Evolutionary conservation across 371 early-diverging fungal genomes (phyloP).

Genomic region (Cokeromyces recurvatus): DNA sequence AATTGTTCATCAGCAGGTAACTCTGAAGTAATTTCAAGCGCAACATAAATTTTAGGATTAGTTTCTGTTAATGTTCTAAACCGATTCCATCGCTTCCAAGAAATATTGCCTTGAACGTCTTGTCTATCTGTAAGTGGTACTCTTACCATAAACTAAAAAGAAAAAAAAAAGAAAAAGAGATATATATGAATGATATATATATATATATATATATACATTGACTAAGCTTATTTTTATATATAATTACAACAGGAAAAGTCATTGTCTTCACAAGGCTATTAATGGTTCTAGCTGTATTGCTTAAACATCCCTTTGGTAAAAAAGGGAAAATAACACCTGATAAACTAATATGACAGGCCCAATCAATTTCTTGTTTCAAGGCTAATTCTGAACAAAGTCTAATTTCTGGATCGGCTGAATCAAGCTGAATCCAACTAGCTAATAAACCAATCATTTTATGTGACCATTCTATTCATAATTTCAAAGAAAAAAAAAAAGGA

Average conservation of each 20-base stretch:
- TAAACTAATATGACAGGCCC: slow-evolving; percentile 71
- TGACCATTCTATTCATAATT: slow-evolving; percentile 32
- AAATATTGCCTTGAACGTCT: slow-evolving; percentile 28
- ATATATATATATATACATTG: no score
- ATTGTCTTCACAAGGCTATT: slow-evolving; percentile 37
- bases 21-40: slow-evolving; percentile 62
- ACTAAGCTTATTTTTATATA: no score
- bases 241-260: no score
- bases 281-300: slow-evolving; percentile 59
- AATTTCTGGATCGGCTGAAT: slow-evolving; percentile 43
- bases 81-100: slow-evolving; percentile 66
- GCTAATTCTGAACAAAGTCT: slow-evolving; percentile 61
- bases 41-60: slow-evolving; percentile 47
- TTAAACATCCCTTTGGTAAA: slow-evolving; percentile 23
- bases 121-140: slow-evolving; percentile 32
- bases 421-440: slow-evolving; percentile 60
- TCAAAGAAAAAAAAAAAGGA: slow-evolving; percentile 2
- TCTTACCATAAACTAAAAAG: slow-evolving; percentile 33
- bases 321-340: slow-evolving; percentile 54
- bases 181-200: no score
- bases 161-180: no score
- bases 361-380: slow-evolving; percentile 66
- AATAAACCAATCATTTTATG: slow-evolving; percentile 52
- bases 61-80: slow-evolving; percentile 57
- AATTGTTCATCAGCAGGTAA: slow-evolving; percentile 47